phyloP scores from a whole-genome alignment of 2,329 filamentous ascomycete genomes.

The Talaromyces sp. region DNA sequence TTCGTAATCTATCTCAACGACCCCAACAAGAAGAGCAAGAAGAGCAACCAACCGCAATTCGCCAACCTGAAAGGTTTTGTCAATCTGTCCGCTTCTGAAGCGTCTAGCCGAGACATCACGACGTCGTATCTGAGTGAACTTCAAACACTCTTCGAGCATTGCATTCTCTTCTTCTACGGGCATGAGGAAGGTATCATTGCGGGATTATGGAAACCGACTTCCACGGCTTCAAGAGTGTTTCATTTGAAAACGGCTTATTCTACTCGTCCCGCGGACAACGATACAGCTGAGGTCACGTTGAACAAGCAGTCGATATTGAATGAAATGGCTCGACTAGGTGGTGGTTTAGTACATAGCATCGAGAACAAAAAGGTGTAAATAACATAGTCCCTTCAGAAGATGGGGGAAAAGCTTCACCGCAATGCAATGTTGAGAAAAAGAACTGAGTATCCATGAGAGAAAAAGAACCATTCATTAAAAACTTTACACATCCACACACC shows the following conservation, averaged over 20 bases:
- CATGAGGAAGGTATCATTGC: constrained; percentile 55
- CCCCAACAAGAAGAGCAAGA: constrained; percentile 45
- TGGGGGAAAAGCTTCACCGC: neutral
- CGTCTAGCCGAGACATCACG: constrained; percentile 54
- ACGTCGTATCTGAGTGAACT: constrained; percentile 66
- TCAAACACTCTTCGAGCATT: constrained; percentile 61
- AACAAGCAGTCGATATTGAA: constrained; percentile 43
- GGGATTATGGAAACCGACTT: constrained; percentile 62
- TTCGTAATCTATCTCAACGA: constrained; percentile 71
- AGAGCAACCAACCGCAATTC: constrained; percentile 34
- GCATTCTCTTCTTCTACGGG: constrained; percentile 77
- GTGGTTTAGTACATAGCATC: constrained; percentile 65
- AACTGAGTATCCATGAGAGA: neutral
- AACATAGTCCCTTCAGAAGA: neutral
- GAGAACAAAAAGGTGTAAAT: constrained; percentile 45
- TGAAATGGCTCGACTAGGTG: constrained; percentile 49
- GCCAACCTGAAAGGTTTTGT: constrained; percentile 66
- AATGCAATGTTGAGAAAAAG: neutral
- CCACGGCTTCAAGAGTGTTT: constrained; percentile 31
- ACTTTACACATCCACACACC: neutral
- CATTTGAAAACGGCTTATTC: constrained; percentile 40
- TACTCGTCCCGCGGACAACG: constrained; percentile 26
- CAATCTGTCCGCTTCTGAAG: neutral
- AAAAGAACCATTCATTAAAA: neutral
- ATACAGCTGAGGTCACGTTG: constrained; percentile 29